These are phyloP conservation scores for Yamadazyma diospyri DNA, from an alignment of 1,139 yeast genomes.

Conservation along the genomic window DNA sequence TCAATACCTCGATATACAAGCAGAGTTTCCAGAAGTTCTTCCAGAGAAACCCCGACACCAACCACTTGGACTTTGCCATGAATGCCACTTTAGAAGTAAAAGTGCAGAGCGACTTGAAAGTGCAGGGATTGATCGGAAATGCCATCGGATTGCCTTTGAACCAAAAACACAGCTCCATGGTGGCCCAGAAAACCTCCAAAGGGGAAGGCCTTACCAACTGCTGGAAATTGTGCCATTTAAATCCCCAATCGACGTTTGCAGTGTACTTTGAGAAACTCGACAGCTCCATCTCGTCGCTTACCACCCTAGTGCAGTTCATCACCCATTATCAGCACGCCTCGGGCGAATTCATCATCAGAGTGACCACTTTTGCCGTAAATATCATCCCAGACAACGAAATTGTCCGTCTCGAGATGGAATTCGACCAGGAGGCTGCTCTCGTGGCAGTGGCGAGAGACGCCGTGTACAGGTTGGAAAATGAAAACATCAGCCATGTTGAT, in stretches of 20 bases:
- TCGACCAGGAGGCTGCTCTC: slow-evolving; percentile 72
- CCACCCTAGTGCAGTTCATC: slow-evolving; percentile 55
- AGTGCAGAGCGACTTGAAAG: slow-evolving; percentile 43
- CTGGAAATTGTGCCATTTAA: slow-evolving; percentile 58
- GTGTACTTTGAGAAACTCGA: slow-evolving; percentile 53
- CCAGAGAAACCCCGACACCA: slow-evolving; percentile 27
- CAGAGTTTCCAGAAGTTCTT: slow-evolving; percentile 59
- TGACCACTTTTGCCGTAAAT: slow-evolving; percentile 48
- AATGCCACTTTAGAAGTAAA: slow-evolving; percentile 60
- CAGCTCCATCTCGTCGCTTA: slow-evolving; percentile 28
- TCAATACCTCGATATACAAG: slow-evolving; percentile 61
- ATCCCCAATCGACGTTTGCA: slow-evolving; percentile 57
- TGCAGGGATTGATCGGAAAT: slow-evolving; percentile 60
- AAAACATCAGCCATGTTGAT: slow-evolving; percentile 63
- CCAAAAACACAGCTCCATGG: slow-evolving; percentile 23
- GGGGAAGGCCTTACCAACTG: slow-evolving; percentile 57
- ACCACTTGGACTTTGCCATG: slow-evolving; percentile 45
- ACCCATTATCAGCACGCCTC: slow-evolving; percentile 68
- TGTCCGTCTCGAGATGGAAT: slow-evolving; percentile 37
- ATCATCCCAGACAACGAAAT: slow-evolving; percentile 43
- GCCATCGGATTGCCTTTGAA: slow-evolving; percentile 40
- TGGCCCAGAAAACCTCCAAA: slow-evolving; percentile 25
- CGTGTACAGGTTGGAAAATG: slow-evolving; percentile 39
- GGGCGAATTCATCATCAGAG: slow-evolving; percentile 44
- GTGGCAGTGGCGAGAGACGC: slow-evolving; percentile 58